phyloP scores from a whole-genome alignment of 1,284 basidiomycete genomes.

The Puccinia triticina region DNA sequence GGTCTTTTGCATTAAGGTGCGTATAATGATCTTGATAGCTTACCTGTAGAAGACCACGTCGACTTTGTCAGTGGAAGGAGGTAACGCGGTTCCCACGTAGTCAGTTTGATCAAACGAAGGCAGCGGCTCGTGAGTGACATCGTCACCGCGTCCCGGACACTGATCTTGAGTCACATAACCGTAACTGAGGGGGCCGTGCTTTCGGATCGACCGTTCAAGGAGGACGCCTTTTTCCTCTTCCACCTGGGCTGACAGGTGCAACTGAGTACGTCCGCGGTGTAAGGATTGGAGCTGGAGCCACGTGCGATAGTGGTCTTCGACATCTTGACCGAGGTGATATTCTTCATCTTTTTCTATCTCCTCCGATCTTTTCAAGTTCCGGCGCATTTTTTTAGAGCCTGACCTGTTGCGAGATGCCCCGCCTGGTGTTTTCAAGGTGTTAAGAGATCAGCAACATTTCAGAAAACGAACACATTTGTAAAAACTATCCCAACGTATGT shows the following conservation, averaged over 20 bases:
- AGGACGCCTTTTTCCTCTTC: background rate
- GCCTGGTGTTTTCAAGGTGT: background rate
- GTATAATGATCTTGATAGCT: background rate
- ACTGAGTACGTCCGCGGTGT: background rate
- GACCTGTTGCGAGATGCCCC: constrained; percentile 15
- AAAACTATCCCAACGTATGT: background rate
- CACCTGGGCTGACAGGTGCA: background rate
- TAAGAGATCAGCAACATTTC: background rate
- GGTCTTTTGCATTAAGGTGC: background rate
- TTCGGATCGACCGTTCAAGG: background rate
- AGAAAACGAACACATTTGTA: background rate
- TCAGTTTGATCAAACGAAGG: constrained; percentile 66
- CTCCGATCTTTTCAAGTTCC: background rate
- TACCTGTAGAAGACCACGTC: constrained; percentile 48
- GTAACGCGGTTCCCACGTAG: constrained; percentile 63
- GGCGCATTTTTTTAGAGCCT: background rate
- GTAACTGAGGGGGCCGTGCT: background rate
- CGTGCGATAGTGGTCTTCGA: constrained; percentile 29
- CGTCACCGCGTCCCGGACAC: constrained; percentile 74
- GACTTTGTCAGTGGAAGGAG: constrained; percentile 24
- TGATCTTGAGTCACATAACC: constrained; percentile 57
- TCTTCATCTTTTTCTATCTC: constrained; percentile 31
- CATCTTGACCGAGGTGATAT: constrained; percentile 40
- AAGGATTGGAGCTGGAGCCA: constrained; percentile 30
- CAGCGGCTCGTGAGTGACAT: constrained; percentile 67